Evolutionary conservation across 768 basidiomycete species (phyloP), one percentile per base, ranked within the genome.

Genomic region (Boletus pseudo-olivaceus): DNA sequence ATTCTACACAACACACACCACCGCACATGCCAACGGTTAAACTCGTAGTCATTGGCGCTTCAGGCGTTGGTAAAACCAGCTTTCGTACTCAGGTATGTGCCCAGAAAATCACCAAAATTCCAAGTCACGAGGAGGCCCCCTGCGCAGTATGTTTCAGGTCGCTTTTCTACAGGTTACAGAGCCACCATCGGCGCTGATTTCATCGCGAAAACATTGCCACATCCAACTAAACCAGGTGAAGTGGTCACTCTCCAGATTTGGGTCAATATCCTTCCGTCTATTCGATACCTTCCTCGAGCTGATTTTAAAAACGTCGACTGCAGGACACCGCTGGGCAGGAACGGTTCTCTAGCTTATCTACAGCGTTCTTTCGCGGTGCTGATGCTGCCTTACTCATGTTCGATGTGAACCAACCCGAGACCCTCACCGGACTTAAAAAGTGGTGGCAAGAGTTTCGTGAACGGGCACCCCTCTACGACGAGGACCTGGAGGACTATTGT

Each of bases 161-260:
- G 79, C 12, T 93, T 93, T 69, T 83, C 87, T 5, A 81, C 79
- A 3, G 82, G 83, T 10, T 93, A 93, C 68, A 77, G 88, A 45
- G 87, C 91, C 1, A 94, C 92, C 3, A 93, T 95, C 39, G 92
- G 91, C 19, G 84, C 87, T n/a, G 91, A 94, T 71, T 94, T 93
- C 54, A 88, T 92, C 47, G 79, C 84, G 0, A 92, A 91, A 67
- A 82, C 81, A 0, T 62, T 93, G 11, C 81, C 83, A 0, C 82
- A 89, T 63, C 81, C 84, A 40, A 76, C 62, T 5, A 72, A 75
- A 15, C 74, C 78, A 39, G 79, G 75, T 7, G 80, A 88, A 60
- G 69, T 74, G 1, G 78, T 93, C 9, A 81, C 81, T 9, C 72
- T 93, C 54, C 87, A 90, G 68, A 88, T 84, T 35, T 85, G 83